Conservation (phyloP, 352 stramenopile genomes). For the Phytophthora gonapodyides region DNA sequence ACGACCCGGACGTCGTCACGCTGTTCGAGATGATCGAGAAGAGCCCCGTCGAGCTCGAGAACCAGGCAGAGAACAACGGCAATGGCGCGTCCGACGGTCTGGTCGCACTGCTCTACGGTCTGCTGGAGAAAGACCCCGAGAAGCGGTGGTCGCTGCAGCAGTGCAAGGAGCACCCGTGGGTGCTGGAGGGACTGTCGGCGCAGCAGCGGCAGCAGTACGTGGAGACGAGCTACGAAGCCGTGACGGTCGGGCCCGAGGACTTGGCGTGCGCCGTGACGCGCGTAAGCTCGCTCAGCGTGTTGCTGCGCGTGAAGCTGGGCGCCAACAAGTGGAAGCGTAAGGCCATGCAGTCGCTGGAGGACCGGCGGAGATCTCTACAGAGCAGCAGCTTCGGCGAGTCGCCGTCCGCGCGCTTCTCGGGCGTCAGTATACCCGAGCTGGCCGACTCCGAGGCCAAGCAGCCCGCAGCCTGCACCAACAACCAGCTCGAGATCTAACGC, state of each 20-base stretch:
- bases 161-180: slow-evolving; percentile 74
- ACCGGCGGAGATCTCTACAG: slow-evolving; percentile 42
- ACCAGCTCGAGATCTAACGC: slow-evolving; percentile 56
- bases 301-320: slow-evolving; percentile 79
- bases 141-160: slow-evolving; percentile 70
- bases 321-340: slow-evolving; percentile 82
- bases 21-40: slow-evolving; percentile 88
- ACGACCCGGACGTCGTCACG: slow-evolving; percentile 74
- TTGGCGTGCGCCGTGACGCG: slow-evolving; percentile 71
- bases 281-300: slow-evolving; percentile 72
- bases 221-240: slow-evolving; percentile 49
- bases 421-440: slow-evolving; percentile 29
- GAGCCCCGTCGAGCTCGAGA: slow-evolving; percentile 46
- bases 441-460: slow-evolving; percentile 32
- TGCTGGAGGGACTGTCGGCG: slow-evolving; percentile 58
- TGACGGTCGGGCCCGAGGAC: slow-evolving; percentile 65
- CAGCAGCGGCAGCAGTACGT: slow-evolving; percentile 50
- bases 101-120: slow-evolving; percentile 51
- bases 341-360: slow-evolving; percentile 63
- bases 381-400: slow-evolving; percentile 30
- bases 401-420: slow-evolving; percentile 25
- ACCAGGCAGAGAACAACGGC: slow-evolving; percentile 30
- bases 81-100: slow-evolving; percentile 43
- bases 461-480: slow-evolving; percentile 16
- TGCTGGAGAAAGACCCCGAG: slow-evolving; percentile 78